Conservation (phyloP, 2,329 filamentous ascomycete genomes). For the Pseudohalonectria lignicola region DNA sequence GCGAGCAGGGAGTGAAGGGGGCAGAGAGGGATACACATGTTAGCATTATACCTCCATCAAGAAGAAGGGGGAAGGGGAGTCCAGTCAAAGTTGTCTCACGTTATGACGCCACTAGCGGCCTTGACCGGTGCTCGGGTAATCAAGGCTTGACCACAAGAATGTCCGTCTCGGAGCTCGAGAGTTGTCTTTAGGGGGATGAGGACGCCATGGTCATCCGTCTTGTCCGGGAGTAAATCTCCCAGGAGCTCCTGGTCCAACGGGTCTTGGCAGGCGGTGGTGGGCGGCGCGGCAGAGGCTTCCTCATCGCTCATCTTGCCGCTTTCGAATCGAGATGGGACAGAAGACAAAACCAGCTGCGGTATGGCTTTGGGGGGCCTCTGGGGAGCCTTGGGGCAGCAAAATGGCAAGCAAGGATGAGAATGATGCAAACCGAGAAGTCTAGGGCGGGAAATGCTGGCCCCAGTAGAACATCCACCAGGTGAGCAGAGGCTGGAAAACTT, state of each 20-base stretch:
- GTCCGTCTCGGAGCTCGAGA: slow-evolving; percentile 49
- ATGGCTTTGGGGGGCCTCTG: no score
- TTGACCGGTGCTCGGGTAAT: slow-evolving; percentile 63
- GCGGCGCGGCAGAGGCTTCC: slow-evolving; percentile 4
- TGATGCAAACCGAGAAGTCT: no score
- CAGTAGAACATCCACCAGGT: no score
- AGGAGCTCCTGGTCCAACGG: slow-evolving; percentile 19
- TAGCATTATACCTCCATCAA: background rate
- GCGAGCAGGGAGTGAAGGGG: background rate
- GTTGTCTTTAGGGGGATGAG: slow-evolving; percentile 55
- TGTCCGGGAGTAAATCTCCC: no score
- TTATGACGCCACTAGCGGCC: slow-evolving; percentile 60
- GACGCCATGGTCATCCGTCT: slow-evolving; percentile 33
- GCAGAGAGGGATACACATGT: slow-evolving; percentile 2
- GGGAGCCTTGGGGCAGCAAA: no score
- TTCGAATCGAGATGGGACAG: no score
- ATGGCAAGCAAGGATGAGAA: no score
- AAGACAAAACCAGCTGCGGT: no score
- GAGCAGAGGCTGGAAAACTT: background rate
- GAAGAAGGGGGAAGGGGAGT: background rate
- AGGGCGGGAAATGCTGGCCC: no score
- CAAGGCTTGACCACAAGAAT: slow-evolving; percentile 51
- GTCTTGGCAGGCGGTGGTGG: slow-evolving; percentile 18
- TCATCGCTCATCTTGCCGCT: slow-evolving; percentile 9
- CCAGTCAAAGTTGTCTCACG: slow-evolving; percentile 36